Evolutionary conservation across 1,284 basidiomycete genomes (phyloP).

Genomic region (Trametes pubescens): DNA sequence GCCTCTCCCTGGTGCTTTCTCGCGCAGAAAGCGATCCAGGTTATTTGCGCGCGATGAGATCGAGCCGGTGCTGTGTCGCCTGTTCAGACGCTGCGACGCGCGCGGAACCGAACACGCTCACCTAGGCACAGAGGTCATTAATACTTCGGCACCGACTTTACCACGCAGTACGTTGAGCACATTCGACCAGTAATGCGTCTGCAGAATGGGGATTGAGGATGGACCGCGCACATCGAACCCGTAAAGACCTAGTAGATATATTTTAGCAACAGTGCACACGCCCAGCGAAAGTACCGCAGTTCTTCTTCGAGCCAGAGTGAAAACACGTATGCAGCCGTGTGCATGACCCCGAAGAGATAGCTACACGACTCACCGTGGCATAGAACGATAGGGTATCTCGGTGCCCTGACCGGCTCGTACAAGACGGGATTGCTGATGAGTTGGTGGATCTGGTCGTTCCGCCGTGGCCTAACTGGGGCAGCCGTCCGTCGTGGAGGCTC

Average conservation of each 20-base stretch:
- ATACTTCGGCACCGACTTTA: conserved; percentile 90
- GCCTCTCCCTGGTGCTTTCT: conserved; percentile 73
- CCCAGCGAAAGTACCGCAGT: no score
- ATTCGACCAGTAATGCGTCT: conserved; percentile 96
- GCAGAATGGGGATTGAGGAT: conserved; percentile 76
- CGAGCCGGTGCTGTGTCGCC: conserved; percentile 86
- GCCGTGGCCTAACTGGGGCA: conserved; percentile 25
- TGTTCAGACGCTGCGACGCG: background rate
- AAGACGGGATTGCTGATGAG: conserved; percentile 79
- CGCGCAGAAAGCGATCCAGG: conserved; percentile 79
- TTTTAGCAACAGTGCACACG: conserved; percentile 24
- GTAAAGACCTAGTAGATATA: conserved; percentile 75
- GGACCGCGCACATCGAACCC: conserved; percentile 92
- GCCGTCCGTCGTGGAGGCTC: conserved; percentile 9
- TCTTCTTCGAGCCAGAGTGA: no score
- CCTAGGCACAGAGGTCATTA: conserved; percentile 96
- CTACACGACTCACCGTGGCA: conserved; percentile 86
- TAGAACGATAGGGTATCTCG: conserved; percentile 90
- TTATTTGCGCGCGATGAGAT: conserved; percentile 85
- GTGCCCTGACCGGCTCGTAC: conserved; percentile 78
- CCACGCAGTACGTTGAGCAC: conserved; percentile 86
- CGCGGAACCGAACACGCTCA: conserved; percentile 48
- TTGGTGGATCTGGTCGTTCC: conserved; percentile 68
- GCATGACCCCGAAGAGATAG: no score
- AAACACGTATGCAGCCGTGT: background rate